Conservation (phyloP, 1,284 basidiomycete genomes). For the Tetrapyrgos nigripes region DNA sequence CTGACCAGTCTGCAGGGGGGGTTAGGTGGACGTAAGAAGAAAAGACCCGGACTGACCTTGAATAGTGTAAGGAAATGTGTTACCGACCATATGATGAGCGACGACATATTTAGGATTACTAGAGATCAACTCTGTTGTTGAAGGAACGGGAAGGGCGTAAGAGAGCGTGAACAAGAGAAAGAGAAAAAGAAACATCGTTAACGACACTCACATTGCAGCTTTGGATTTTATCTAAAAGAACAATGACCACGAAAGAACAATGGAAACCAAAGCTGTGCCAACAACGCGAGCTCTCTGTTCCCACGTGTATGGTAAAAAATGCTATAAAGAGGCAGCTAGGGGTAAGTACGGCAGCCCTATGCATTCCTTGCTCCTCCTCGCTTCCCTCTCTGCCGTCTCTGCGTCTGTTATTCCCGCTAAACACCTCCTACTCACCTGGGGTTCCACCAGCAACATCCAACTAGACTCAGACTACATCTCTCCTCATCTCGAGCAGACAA, state of each 20-base stretch:
- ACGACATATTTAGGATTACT: constrained; percentile 58
- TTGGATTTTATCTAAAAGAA: too few species aligned
- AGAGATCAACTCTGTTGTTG: too few species aligned
- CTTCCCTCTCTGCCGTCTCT: not conserved
- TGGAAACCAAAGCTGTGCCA: not conserved
- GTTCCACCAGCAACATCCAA: not conserved
- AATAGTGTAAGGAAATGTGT: constrained; percentile 66
- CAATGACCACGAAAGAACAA: not conserved
- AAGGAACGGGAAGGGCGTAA: not conserved
- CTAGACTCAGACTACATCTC: not conserved
- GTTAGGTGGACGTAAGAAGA: too few species aligned
- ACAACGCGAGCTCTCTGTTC: too few species aligned
- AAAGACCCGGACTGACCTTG: too few species aligned
- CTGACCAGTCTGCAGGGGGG: constrained; percentile 66
- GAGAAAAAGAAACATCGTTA: too few species aligned
- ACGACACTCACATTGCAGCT: too few species aligned
- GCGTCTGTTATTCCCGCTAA: not conserved
- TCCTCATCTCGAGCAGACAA: not conserved
- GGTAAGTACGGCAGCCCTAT: not conserved
- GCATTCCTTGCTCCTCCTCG: not conserved
- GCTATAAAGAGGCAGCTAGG: not conserved
- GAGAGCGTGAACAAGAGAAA: not conserved
- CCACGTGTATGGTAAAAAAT: too few species aligned
- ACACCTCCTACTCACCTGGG: not conserved
- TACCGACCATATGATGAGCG: constrained; percentile 75